Conservation (phyloP, 2,329 filamentous ascomycete species). For the Claviceps digitariae region DNA sequence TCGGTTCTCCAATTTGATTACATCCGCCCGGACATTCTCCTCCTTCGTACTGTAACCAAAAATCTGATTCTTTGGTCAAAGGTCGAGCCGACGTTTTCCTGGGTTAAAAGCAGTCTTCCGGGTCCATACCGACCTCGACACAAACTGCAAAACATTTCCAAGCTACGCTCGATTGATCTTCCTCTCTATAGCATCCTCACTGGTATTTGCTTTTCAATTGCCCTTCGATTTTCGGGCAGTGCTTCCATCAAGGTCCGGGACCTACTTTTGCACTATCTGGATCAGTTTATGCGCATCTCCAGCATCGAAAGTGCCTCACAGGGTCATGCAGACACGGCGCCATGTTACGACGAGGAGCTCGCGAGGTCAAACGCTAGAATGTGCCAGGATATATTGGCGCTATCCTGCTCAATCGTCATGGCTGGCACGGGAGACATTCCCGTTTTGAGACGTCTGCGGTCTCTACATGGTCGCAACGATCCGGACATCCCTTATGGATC, state of each 20-base stretch:
- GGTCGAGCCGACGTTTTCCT: slow-evolving; percentile 59
- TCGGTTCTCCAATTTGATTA: slow-evolving; percentile 90
- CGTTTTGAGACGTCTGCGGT: slow-evolving; percentile 72
- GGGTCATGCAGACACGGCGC: slow-evolving; percentile 16
- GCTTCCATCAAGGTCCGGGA: slow-evolving; percentile 60
- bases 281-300: slow-evolving; percentile 71
- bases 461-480: slow-evolving; percentile 78
- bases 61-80: slow-evolving; percentile 88
- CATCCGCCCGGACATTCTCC: slow-evolving; percentile 80
- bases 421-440: slow-evolving; percentile 83
- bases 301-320: slow-evolving; percentile 32
- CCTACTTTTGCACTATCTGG: slow-evolving; percentile 69
- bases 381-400: slow-evolving; percentile 76
- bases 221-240: slow-evolving; percentile 61
- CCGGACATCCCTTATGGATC: slow-evolving; percentile 80
- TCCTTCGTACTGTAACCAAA: slow-evolving; percentile 76
- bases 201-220: slow-evolving; percentile 72
- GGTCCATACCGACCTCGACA: slow-evolving; percentile 49
- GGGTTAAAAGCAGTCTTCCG: slow-evolving; percentile 66
- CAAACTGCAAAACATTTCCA: slow-evolving; percentile 43
- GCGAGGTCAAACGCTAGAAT: slow-evolving; percentile 73
- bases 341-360: slow-evolving; percentile 69
- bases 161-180: slow-evolving; percentile 68
- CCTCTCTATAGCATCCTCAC: slow-evolving; percentile 87
- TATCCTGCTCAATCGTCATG: slow-evolving; percentile 82